Evolutionary conservation across 2,329 filamentous ascomycete genomes (phyloP).

Genomic region (Trichoderma sp.): DNA sequence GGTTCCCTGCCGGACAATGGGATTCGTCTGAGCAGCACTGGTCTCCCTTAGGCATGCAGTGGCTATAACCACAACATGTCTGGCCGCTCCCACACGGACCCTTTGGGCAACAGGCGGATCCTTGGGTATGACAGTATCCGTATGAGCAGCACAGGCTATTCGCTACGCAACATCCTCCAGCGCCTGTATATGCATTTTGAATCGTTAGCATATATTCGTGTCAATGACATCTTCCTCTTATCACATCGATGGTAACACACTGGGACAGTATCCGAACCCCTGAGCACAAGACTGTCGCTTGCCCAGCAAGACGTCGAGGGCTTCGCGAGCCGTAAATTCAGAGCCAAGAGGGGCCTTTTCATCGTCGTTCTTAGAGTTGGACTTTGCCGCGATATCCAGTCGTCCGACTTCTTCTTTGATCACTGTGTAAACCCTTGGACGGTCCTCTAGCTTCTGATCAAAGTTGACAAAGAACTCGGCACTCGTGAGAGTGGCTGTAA

Average conservation of each 20-base stretch:
- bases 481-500: neutral
- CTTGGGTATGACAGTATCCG: slow-evolving; percentile 34
- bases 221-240: rapidly evolving
- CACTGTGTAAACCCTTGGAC: slow-evolving; percentile 13
- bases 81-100: slow-evolving; percentile 31
- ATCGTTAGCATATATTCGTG: neutral
- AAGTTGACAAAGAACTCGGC: slow-evolving; percentile 23
- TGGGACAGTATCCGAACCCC: slow-evolving; percentile 34
- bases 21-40: slow-evolving; percentile 33
- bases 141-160: slow-evolving; percentile 32
- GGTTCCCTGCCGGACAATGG: slow-evolving; percentile 33
- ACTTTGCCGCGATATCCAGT: slow-evolving; percentile 22
- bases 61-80: slow-evolving; percentile 32
- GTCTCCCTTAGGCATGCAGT: slow-evolving; percentile 32
- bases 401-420: slow-evolving; percentile 25
- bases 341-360: slow-evolving; percentile 1
- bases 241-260: neutral
- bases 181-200: neutral
- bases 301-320: slow-evolving; percentile 28
- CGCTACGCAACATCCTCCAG: slow-evolving; percentile 32
- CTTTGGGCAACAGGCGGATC: slow-evolving; percentile 32
- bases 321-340: slow-evolving; percentile 8
- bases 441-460: slow-evolving; percentile 28
- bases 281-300: slow-evolving; percentile 30
- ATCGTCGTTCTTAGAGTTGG: slow-evolving; percentile 14